Conservation (phyloP, 2,329 filamentous ascomycete species). For the Diaporthe sp. region DNA sequence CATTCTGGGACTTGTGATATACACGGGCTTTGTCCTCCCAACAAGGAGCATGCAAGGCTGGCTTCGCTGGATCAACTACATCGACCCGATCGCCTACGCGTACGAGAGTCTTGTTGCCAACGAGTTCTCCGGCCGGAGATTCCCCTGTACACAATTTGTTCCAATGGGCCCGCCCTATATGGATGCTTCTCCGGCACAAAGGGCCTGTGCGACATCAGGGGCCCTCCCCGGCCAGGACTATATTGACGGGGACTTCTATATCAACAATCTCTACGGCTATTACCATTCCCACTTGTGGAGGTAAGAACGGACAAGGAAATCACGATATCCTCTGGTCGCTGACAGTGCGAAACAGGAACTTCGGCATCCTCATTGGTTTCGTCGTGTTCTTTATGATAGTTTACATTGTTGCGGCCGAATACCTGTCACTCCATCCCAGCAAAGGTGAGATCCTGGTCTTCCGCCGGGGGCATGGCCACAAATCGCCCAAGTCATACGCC, state of each 20-base stretch:
- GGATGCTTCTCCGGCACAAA: slow-evolving; percentile 54
- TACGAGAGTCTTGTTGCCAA: slow-evolving; percentile 88
- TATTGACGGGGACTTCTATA: slow-evolving; percentile 72
- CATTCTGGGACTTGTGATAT: slow-evolving; percentile 77
- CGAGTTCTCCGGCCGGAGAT: slow-evolving; percentile 80
- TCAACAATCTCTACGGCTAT: slow-evolving; percentile 70
- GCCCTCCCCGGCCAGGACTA: slow-evolving; percentile 64
- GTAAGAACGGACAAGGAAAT: not conserved
- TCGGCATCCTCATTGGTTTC: slow-evolving; percentile 78
- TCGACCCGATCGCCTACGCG: slow-evolving; percentile 83
- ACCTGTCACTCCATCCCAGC: slow-evolving; percentile 75
- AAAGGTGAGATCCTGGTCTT: slow-evolving; percentile 85
- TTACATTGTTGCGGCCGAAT: slow-evolving; percentile 77
- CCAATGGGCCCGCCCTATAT: slow-evolving; percentile 58
- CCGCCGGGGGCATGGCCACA: slow-evolving; percentile 75
- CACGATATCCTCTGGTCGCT: not conserved
- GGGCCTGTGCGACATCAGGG: slow-evolving; percentile 73
- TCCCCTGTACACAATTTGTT: slow-evolving; percentile 63
- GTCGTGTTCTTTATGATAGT: slow-evolving; percentile 70
- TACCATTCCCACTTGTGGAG: slow-evolving; percentile 73
- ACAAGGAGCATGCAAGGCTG: slow-evolving; percentile 81
- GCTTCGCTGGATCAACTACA: slow-evolving; percentile 87
- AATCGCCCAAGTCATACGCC: slow-evolving; percentile 71
- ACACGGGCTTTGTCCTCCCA: slow-evolving; percentile 79
- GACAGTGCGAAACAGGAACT: slow-evolving; percentile 57